Percentiles rank a stretch among this genome's conserved stretches.
Conservation (phyloP, 306 rosid species). For the Abrus pulchellus region DNA sequence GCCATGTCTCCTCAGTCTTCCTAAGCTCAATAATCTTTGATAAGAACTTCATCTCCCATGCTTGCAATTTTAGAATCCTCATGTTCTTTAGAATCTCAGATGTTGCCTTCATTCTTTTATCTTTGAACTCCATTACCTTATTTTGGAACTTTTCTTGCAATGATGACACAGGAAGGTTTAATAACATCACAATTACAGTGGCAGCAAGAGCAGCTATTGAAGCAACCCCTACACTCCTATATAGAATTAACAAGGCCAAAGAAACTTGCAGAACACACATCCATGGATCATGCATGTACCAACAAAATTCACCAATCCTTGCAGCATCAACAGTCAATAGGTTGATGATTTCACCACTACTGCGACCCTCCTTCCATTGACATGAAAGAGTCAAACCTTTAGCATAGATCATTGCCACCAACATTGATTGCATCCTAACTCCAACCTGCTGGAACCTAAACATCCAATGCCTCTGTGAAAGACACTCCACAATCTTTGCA, state of each 20-base stretch:
- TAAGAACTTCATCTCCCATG: constrained; percentile 93
- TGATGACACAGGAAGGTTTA: constrained; percentile 75
- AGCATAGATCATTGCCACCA: constrained; percentile 69
- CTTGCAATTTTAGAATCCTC: constrained; percentile 91
- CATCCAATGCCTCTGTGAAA: constrained; percentile 70
- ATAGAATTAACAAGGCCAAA: constrained; percentile 74
- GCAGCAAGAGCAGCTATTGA: constrained; percentile 74
- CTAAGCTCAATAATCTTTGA: constrained; percentile 69
- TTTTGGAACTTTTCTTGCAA: constrained; percentile 72
- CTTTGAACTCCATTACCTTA: constrained; percentile 88
- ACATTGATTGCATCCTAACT: constrained; percentile 64
- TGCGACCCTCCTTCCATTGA: constrained; percentile 65
- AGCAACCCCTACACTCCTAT: constrained; percentile 82
- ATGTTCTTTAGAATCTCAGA: constrained; percentile 82
- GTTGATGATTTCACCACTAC: constrained; percentile 82
- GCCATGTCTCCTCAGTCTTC: constrained; percentile 70
- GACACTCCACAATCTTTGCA: constrained; percentile 80
- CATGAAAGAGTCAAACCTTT: constrained; percentile 76
- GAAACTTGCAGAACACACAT: constrained; percentile 69
- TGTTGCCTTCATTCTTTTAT: constrained; percentile 82
- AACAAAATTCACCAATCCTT: constrained; percentile 70
- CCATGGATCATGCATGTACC: constrained; percentile 83
- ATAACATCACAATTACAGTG: constrained; percentile 71
- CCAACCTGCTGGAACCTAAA: constrained; percentile 71
- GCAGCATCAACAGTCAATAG: constrained; percentile 89